Base-by-base conservation (phyloP, 768 basidiomycete genomes). In the Pulveroboletus sp. region DNA sequence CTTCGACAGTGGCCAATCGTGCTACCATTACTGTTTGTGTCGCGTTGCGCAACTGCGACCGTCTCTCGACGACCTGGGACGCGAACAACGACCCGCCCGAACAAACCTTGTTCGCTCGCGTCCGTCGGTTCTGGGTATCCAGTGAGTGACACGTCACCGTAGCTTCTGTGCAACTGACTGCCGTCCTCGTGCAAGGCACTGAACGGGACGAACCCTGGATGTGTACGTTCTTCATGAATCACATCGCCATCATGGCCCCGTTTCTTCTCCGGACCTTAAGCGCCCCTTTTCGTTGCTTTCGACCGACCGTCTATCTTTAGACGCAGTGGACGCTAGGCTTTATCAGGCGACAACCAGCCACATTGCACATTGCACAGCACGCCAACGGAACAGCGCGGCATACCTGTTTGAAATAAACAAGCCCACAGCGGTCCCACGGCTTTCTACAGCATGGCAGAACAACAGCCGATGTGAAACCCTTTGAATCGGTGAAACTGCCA, bases 251-350 rank as follows among this genome's bases (percentile, higher is more conserved):
- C 31, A 32, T 14, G 46, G 42, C 46, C 54, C 59, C 54, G 54
- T 56, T 56, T 38, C 47, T 51, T 21, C 50, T 32, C 55, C 66
- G 66, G 66, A 67, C 37, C 66, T 67, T 69, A 58, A 45, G 61
- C 66, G 67, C 66, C 68, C 66, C 57, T 58, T 67, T 44, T 37
- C 39, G 33, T 33, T 18, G 8, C 35, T 32, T 47, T 18, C 27
- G 43, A 37, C 40, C 38, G 33, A 26, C 30, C 6, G n/a, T 46
- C 44, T 37, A 49, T 41, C 39, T 54, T 52, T 53, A 28, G 48
- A 17, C 21, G 6, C 38, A 30, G 43, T 44, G 41, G 38, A 32
- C 38, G 39, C 49, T 40, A 38, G 47, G 39, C 57, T 49, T 40
- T 32, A 57, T 60, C 30, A 21, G 46, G 50, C 37, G 1, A 17